Percentiles rank a stretch among this genome's conserved stretches.
Evolutionary conservation across 306 rosid species (phyloP).

Genomic region (Vigna trinervia): DNA sequence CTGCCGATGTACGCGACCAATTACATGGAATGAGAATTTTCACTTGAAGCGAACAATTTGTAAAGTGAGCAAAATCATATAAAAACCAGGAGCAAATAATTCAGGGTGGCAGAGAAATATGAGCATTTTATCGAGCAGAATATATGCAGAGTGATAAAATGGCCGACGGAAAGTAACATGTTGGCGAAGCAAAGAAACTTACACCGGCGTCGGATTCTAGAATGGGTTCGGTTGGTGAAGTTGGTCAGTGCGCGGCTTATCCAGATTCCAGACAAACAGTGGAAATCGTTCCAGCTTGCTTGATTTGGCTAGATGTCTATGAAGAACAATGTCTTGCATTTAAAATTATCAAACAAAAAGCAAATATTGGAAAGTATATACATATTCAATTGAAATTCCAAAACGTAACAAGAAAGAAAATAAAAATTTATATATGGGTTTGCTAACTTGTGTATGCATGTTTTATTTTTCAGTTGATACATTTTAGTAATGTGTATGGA

Average conservation of each 20-base stretch:
- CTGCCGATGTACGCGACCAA: neutral
- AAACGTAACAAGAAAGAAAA: too few relatives aligned
- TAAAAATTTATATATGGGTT: too few relatives aligned
- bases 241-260: neutral
- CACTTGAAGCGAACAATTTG: neutral
- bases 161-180: neutral
- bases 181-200: conserved; percentile 42
- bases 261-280: neutral
- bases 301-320: neutral
- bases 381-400: too few relatives aligned
- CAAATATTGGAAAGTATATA: too few relatives aligned
- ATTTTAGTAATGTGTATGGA: too few relatives aligned
- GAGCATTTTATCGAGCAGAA: conserved; percentile 45
- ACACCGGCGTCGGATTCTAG: conserved; percentile 4
- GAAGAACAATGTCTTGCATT: too few relatives aligned
- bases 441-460: too few relatives aligned
- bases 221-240: neutral
- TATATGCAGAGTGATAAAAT: conserved; percentile 6
- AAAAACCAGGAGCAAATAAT: neutral
- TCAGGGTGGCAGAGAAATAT: neutral
- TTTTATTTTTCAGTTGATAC: too few relatives aligned
- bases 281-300: neutral
- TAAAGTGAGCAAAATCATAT: neutral
- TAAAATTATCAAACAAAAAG: too few relatives aligned
- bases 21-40: neutral